Conservation (phyloP, 2,329 filamentous ascomycete genomes). For the Fusarium palustre region DNA sequence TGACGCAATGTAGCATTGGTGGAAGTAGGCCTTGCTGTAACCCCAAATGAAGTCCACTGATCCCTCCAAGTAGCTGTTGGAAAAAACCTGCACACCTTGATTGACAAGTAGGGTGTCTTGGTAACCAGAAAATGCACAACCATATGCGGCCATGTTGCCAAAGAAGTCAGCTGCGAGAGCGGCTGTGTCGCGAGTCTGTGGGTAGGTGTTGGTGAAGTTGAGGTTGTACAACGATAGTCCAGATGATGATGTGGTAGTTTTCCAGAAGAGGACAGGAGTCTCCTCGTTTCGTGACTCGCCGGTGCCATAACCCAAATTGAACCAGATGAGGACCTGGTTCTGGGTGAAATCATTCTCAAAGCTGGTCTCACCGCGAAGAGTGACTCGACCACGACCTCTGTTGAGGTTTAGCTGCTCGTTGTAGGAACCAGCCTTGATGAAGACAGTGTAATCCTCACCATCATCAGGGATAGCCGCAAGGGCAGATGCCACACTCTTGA, state of each 20-base stretch:
- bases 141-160: constrained; percentile 54
- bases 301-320: constrained; percentile 47
- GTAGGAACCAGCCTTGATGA: constrained; percentile 42
- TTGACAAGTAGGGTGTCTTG: constrained; percentile 64
- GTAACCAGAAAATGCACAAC: constrained; percentile 58
- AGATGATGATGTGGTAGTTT: constrained; percentile 57
- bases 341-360: constrained; percentile 41
- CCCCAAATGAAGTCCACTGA: constrained; percentile 47
- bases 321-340: constrained; percentile 39
- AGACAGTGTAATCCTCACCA: constrained; percentile 41
- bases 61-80: constrained; percentile 53
- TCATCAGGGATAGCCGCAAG: constrained; percentile 54
- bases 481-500: constrained; percentile 56
- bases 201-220: constrained; percentile 61
- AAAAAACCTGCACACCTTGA: constrained; percentile 60
- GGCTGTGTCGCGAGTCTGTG: constrained; percentile 58
- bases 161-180: constrained; percentile 54
- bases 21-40: constrained; percentile 52
- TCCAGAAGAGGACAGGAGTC: constrained; percentile 59
- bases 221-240: constrained; percentile 71
- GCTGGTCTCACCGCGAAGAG: constrained; percentile 37
- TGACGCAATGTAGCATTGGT: constrained; percentile 54
- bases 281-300: constrained; percentile 55
- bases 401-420: constrained; percentile 40
- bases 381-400: constrained; percentile 30